phyloP scores from a whole-genome alignment of 2,329 filamentous ascomycete genomes.

The Fonsecaea erecta region DNA sequence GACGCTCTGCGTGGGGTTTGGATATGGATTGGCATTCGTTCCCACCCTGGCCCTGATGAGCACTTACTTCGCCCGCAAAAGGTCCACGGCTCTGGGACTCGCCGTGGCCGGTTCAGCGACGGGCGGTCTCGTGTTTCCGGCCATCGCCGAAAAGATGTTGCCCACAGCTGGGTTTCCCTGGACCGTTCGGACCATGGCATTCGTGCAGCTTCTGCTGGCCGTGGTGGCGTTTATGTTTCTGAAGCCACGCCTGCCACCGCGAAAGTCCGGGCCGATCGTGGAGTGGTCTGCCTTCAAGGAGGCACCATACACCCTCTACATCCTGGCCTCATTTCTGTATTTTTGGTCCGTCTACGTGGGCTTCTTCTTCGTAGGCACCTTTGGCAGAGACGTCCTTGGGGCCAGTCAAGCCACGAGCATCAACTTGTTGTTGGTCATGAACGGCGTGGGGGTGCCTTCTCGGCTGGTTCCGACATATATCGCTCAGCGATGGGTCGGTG shows the following conservation, averaged over 20 bases:
- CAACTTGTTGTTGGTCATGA: conserved; percentile 67
- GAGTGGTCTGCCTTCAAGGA: conserved; percentile 59
- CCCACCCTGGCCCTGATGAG: conserved; percentile 59
- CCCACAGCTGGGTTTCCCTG: conserved; percentile 66
- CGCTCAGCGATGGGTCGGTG: conserved; percentile 62
- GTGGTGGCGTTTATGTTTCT: conserved; percentile 48
- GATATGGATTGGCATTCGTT: conserved; percentile 59
- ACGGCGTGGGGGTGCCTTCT: conserved; percentile 64
- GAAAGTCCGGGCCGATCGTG: conserved; percentile 56
- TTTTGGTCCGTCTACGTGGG: conserved; percentile 61
- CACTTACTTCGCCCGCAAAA: conserved; percentile 65
- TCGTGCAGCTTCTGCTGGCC: conserved; percentile 59
- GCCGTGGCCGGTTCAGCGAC: conserved; percentile 64
- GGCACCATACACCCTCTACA: conserved; percentile 51
- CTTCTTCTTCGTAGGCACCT: conserved; percentile 54
- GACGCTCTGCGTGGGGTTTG: conserved; percentile 62
- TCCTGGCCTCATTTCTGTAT: conserved; percentile 50
- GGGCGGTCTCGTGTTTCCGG: conserved; percentile 68
- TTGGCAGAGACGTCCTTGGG: conserved; percentile 47
- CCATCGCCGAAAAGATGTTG: conserved; percentile 61
- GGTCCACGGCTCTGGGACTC: conserved; percentile 64
- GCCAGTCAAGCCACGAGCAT: conserved; percentile 55
- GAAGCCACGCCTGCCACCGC: conserved; percentile 55
- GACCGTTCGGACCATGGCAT: conserved; percentile 65
- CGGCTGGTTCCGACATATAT: conserved; percentile 63